Percentiles rank a stretch among this genome's conserved stretches.
Conservation (phyloP, 371 early-diverging fungal species). For the Mortierella sp. region DNA sequence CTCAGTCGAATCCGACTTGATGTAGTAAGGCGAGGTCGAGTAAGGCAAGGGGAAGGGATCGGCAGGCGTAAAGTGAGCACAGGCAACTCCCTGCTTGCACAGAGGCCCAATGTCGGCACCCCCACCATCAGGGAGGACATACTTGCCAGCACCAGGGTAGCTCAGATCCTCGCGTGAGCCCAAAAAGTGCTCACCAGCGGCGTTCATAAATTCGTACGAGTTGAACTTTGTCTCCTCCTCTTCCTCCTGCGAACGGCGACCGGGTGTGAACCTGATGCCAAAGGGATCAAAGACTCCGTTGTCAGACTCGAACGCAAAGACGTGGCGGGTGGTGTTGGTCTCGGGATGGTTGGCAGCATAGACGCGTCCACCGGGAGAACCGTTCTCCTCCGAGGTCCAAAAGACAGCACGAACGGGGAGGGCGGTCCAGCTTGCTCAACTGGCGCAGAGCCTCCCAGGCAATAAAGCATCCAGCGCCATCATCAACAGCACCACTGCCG, state of each 20-base stretch:
- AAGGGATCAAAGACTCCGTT: slow-evolving; percentile 68
- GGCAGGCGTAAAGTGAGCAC: slow-evolving; percentile 61
- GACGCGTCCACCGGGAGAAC: slow-evolving; percentile 62
- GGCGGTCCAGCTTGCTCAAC: slow-evolving; percentile 48
- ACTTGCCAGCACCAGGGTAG: slow-evolving; percentile 43
- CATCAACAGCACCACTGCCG: slow-evolving; percentile 67
- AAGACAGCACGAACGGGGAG: slow-evolving; percentile 68
- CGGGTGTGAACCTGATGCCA: slow-evolving; percentile 57
- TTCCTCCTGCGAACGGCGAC: slow-evolving; percentile 38
- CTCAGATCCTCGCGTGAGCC: slow-evolving; percentile 45
- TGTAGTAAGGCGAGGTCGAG: slow-evolving; percentile 49
- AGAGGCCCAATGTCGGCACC: slow-evolving; percentile 63
- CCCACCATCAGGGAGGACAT: slow-evolving; percentile 36
- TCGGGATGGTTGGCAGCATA: slow-evolving; percentile 62
- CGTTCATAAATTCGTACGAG: slow-evolving; percentile 42
- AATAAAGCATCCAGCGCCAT: slow-evolving; percentile 68
- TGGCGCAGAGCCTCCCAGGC: slow-evolving; percentile 67
- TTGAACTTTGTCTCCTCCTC: slow-evolving; percentile 46
- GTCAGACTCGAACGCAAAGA: slow-evolving; percentile 70
- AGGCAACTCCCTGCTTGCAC: slow-evolving; percentile 63
- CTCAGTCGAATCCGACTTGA: slow-evolving; percentile 13
- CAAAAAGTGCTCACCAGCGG: slow-evolving; percentile 45
- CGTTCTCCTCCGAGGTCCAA: slow-evolving; percentile 72
- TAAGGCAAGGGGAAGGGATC: slow-evolving; percentile 60
- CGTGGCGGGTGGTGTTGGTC: slow-evolving; percentile 58